These are phyloP conservation scores for Fusarium acutatum DNA, from an alignment of 2,329 filamentous ascomycete genomes.

Conservation along the genomic window DNA sequence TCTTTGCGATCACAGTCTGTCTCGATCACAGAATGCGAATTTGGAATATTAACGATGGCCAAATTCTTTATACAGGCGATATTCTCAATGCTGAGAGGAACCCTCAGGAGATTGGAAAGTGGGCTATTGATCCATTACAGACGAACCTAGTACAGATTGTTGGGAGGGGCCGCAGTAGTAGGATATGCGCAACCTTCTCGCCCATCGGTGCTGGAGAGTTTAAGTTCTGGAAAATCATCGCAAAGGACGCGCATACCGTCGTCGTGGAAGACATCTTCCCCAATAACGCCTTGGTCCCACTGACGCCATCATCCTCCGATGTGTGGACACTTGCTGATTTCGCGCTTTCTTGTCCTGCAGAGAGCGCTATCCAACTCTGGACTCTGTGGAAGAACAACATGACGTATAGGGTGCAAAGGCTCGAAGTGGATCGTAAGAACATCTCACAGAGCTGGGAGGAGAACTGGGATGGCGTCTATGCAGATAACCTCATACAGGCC, in stretches of 20 bases:
- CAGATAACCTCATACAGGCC: slow-evolving; percentile 64
- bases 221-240: slow-evolving; percentile 86
- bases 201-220: slow-evolving; percentile 89
- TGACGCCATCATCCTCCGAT: slow-evolving; percentile 74
- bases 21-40: slow-evolving; percentile 89
- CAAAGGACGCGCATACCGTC: slow-evolving; percentile 70
- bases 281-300: slow-evolving; percentile 66
- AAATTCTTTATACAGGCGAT: slow-evolving; percentile 79
- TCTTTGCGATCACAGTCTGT: slow-evolving; percentile 79
- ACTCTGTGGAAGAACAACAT: slow-evolving; percentile 87
- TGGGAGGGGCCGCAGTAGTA: slow-evolving; percentile 61
- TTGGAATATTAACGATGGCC: slow-evolving; percentile 87
- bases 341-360: slow-evolving; percentile 64
- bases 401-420: slow-evolving; percentile 75
- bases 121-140: slow-evolving; percentile 81
- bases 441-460: slow-evolving; percentile 69
- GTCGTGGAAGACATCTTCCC: slow-evolving; percentile 78
- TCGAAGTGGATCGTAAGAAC: slow-evolving; percentile 76
- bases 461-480: slow-evolving; percentile 75
- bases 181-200: slow-evolving; percentile 81
- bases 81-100: slow-evolving; percentile 74
- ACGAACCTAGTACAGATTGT: slow-evolving; percentile 79
- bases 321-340: slow-evolving; percentile 86
- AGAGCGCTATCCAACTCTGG: slow-evolving; percentile 72
- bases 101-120: slow-evolving; percentile 74